A percentile compares a stretch with the other conserved stretches of the same genome.
Evolutionary conservation across 1,284 basidiomycete genomes (phyloP).

Genomic region (Papiliotrema laurentii): DNA sequence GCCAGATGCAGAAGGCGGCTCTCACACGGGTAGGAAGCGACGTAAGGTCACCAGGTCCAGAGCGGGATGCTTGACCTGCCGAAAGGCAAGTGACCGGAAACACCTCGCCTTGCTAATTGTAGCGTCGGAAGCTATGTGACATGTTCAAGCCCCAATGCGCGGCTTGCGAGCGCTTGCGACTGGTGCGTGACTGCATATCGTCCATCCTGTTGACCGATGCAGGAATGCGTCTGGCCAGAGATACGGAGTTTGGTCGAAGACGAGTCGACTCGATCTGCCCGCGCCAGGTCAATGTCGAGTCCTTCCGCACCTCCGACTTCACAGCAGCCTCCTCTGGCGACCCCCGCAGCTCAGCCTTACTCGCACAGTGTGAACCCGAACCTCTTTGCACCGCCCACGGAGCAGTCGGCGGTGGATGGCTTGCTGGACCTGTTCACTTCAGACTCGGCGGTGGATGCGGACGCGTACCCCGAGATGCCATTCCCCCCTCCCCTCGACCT

Average conservation of each 20-base stretch:
- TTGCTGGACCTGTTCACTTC: slow-evolving; percentile 1
- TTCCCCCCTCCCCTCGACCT: background rate
- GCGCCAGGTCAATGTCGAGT: background rate
- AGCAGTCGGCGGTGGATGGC: slow-evolving; percentile 5
- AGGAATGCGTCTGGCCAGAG: slow-evolving; percentile 26
- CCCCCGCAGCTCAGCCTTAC: background rate
- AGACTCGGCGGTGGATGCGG: background rate
- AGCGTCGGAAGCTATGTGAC: slow-evolving; percentile 30
- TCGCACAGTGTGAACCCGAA: background rate
- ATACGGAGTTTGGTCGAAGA: background rate
- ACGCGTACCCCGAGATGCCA: background rate
- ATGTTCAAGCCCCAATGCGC: slow-evolving; percentile 19
- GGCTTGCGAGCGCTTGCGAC: slow-evolving; percentile 21
- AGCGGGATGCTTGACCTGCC: slow-evolving; percentile 21
- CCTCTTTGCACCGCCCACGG: background rate
- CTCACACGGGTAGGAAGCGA: slow-evolving; percentile 14
- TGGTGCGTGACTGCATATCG: slow-evolving; percentile 12
- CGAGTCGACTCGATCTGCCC: background rate
- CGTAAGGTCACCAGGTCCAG: slow-evolving; percentile 24
- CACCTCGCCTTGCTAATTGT: slow-evolving; percentile 26
- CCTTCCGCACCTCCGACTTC: background rate
- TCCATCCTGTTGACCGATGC: background rate
- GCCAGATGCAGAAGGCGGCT: too few species aligned
- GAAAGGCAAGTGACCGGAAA: slow-evolving; percentile 18
- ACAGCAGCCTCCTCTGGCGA: background rate